Conservation (phyloP, 331 rosid species). For the Malus hybrid region DNA sequence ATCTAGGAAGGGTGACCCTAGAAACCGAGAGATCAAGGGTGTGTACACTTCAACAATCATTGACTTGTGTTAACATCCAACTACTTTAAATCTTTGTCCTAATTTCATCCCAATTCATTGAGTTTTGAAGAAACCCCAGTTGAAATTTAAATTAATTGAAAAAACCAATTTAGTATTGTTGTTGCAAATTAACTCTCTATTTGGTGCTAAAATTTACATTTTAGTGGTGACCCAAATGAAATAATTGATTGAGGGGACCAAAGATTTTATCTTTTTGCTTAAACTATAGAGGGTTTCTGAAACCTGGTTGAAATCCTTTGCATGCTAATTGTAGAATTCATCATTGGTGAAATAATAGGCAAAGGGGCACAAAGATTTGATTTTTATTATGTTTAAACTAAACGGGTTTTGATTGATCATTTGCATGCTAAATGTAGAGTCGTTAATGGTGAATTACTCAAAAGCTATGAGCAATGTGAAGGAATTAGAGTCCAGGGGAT, state of each 20-base stretch:
- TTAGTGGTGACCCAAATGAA: neutral
- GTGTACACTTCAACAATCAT: neutral
- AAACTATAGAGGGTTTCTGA: neutral
- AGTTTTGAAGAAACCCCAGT: neutral
- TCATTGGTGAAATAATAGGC: neutral
- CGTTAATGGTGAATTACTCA: neutral
- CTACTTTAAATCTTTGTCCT: neutral
- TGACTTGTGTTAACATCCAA: neutral
- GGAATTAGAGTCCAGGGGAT: neutral
- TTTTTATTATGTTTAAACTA: neutral
- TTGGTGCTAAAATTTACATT: neutral
- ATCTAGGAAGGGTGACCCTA: too few species aligned
- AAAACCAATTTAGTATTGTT: neutral
- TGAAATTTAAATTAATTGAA: neutral
- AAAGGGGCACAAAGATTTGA: neutral
- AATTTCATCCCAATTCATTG: neutral
- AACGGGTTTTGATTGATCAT: neutral
- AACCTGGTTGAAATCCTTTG: neutral
- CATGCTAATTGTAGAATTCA: neutral
- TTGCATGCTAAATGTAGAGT: neutral
- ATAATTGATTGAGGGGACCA: neutral
- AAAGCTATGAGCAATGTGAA: neutral
- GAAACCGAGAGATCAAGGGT: too few species aligned
- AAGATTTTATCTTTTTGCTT: neutral
- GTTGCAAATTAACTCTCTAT: neutral